A percentile compares a stretch with the other conserved stretches of the same genome.
Evolutionary conservation across 345 rosid species (phyloP).

Genomic region (Zanthoxylum bungeanum): DNA sequence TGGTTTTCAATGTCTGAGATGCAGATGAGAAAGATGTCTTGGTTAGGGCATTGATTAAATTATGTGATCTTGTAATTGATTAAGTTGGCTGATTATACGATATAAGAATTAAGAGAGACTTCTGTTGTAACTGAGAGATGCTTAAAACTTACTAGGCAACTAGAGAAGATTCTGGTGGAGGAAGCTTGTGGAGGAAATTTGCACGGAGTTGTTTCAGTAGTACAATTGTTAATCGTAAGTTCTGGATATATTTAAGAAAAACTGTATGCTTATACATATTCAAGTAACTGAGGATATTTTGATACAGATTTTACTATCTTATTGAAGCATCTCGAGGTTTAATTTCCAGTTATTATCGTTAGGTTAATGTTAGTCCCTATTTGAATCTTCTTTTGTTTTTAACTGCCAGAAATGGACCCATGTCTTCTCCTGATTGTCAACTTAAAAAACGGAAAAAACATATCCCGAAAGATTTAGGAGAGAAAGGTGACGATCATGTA

Average conservation of each 20-base stretch:
- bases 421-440: slow-evolving; percentile 15
- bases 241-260: neutral
- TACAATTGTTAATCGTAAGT: no score
- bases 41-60: no score
- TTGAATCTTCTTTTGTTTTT: neutral
- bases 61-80: no score
- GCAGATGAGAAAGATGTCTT: no score
- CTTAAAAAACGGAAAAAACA: slow-evolving; percentile 29
- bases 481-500: slow-evolving; percentile 17
- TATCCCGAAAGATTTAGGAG: slow-evolving; percentile 12
- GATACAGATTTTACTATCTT: neutral
- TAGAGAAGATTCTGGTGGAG: no score
- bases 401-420: slow-evolving; percentile 23
- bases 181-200: no score
- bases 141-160: no score
- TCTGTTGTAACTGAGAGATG: no score
- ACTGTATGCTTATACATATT: neutral
- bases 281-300: neutral
- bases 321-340: no score
- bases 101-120: no score
- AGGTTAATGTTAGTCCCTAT: neutral
- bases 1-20: no score
- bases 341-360: neutral
- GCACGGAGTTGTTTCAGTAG: neutral
- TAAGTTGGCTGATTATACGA: no score